A percentile compares a stretch with the other conserved stretches of the same genome.
Conservation (phyloP, 1,139 yeast genomes). For the Lodderomyces metapsilosis region DNA sequence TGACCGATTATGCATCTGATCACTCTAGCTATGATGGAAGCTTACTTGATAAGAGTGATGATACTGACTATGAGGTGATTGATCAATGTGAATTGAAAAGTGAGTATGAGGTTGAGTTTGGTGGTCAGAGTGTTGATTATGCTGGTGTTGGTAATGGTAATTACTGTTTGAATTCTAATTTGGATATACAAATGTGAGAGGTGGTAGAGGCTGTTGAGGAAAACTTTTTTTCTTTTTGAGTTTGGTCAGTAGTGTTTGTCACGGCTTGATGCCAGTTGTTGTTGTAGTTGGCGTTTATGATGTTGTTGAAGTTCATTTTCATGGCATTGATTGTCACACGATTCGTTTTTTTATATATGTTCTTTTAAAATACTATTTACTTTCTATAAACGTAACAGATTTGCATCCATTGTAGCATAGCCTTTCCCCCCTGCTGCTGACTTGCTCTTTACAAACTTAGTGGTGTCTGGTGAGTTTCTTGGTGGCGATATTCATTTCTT, state of each 20-base stretch:
- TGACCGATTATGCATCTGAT: conserved; percentile 1
- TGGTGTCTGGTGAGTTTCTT: too few relatives aligned
- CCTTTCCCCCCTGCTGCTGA: too few relatives aligned
- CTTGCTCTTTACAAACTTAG: too few relatives aligned
- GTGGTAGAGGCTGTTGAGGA: neutral
- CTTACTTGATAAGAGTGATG: neutral
- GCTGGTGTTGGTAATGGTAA: neutral
- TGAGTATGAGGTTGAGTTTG: neutral
- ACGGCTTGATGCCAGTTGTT: too few relatives aligned
- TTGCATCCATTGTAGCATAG: too few relatives aligned
- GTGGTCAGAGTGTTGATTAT: neutral
- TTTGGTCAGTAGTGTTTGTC: too few relatives aligned
- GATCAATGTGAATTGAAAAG: neutral
- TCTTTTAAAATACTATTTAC: too few relatives aligned
- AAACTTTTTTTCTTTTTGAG: too few relatives aligned
- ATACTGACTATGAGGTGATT: neutral
- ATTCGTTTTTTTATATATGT: neutral
- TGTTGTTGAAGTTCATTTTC: neutral
- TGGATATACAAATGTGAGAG: neutral
- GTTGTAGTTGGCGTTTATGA: too few relatives aligned
- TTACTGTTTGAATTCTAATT: neutral
- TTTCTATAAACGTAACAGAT: too few relatives aligned
- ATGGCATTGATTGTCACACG: neutral
- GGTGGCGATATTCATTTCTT: too few relatives aligned
- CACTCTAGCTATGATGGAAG: neutral